Base-by-base conservation (phyloP, 2,329 filamentous ascomycete genomes). In the Botrytis tulipae region DNA sequence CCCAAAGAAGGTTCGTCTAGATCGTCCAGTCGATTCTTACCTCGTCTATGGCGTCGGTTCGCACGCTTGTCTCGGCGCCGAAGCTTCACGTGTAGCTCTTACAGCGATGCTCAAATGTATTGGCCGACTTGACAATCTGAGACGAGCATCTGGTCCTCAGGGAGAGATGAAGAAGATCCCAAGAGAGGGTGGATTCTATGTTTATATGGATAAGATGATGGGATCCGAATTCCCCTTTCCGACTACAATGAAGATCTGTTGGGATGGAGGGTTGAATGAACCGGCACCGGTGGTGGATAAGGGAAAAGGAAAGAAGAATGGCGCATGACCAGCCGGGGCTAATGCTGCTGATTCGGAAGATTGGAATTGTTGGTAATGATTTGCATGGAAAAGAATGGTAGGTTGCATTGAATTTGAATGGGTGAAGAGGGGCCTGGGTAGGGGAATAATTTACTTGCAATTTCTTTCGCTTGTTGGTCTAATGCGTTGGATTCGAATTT, bases 41-140 rank as follows among this genome's bases (percentile, higher is more conserved):
- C 86, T 92, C 75, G 86, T 89, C 80, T 90, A 90, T 76, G 88
- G 88, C 16, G 83, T 86, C 0, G 91, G 91, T 0, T 85, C 90
- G 6, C 89, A 92, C 78, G 83, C 86, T 1, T 90, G 87, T 75
- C 84, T 94, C 0, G 91, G 90, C 1, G 84, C 84, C 76, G 83
- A 87, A n/a, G 83, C 85, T 8, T 61, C 59, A 42, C 25, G 22
- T 12, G 69, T 67, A 25, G 83, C 86, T 1, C 89, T 87, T 73
- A 84, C 94, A 0, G 91, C 90, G 1, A 85, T 93, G 70, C 48
- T 73, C 0, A 75, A 74, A 59, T 71, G 71, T 3, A 68, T 75
- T 20, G 72, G 65, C 2, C 59, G 73, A 29, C 63, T 76, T 5
- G 71, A 75, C 29, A 75, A 75, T 37, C 14, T 76, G 29, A 32